Percentiles rank a stretch among this genome's conserved stretches.
These are phyloP conservation scores for Coemansia sp. DNA, from an alignment of 192 early-diverging fungal genomes.

Conservation along the genomic window DNA sequence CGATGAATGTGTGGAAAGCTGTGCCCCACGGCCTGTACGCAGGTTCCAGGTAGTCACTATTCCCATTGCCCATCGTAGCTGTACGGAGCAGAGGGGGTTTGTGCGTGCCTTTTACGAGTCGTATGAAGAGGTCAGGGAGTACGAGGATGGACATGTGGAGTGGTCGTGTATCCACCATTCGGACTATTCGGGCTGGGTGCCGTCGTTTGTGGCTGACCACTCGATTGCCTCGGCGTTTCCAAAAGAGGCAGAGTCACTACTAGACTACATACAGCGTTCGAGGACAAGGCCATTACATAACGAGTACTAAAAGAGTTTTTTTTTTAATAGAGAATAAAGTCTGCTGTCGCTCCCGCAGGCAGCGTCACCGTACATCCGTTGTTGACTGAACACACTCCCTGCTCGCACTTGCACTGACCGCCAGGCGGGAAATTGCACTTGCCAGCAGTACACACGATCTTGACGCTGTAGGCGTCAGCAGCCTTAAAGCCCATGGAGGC, in stretches of 20 bases:
- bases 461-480: constrained; percentile 23
- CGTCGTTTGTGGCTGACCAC: constrained; percentile 34
- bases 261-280: constrained; percentile 17
- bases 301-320: constrained; percentile 3
- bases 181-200: constrained; percentile 46
- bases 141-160: constrained; percentile 22
- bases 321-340: constrained; percentile 35
- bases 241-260: constrained; percentile 29
- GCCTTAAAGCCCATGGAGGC: constrained; percentile 25
- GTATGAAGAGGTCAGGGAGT: constrained; percentile 46
- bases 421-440: constrained; percentile 44
- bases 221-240: constrained; percentile 38
- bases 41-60: constrained; percentile 39
- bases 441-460: constrained; percentile 28
- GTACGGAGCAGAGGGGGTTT: constrained; percentile 26
- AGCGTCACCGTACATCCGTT: constrained; percentile 49
- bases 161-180: constrained; percentile 46
- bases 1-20: too few relatives aligned
- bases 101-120: constrained; percentile 42
- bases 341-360: constrained; percentile 15
- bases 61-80: constrained; percentile 18
- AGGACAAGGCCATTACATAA: not conserved
- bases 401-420: constrained; percentile 49
- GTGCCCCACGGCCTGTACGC: constrained; percentile 2
- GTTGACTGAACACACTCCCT: constrained; percentile 41